Percentiles rank a stretch among this genome's conserved stretches.
Conservation (phyloP, 1,284 basidiomycete genomes). For the Ustilago curta region DNA sequence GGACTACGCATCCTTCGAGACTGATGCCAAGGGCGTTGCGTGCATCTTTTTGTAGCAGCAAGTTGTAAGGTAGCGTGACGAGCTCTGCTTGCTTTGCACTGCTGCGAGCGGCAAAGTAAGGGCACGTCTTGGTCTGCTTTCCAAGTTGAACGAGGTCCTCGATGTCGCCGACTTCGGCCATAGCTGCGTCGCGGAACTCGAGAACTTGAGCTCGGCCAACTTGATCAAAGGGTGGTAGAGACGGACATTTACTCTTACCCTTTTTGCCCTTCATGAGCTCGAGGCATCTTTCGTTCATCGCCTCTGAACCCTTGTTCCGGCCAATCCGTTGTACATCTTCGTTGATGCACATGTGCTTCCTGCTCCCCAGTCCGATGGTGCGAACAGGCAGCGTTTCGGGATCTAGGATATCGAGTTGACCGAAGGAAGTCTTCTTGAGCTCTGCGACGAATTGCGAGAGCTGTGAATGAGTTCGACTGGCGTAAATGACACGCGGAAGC, state of each 20-base stretch:
- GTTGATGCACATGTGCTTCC: conserved; percentile 94
- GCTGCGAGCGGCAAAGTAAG: conserved; percentile 89
- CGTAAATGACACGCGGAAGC: conserved; percentile 79
- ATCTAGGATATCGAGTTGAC: conserved; percentile 52
- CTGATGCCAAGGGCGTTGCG: conserved; percentile 82
- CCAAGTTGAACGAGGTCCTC: conserved; percentile 88
- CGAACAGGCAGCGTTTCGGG: conserved; percentile 43
- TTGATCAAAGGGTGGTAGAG: conserved; percentile 76
- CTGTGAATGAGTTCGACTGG: conserved; percentile 94
- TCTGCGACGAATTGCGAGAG: conserved; percentile 90
- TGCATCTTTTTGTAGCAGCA: conserved; percentile 85
- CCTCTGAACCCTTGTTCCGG: conserved; percentile 73
- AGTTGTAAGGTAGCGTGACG: conserved; percentile 91
- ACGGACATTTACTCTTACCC: conserved; percentile 74
- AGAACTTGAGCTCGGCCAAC: conserved; percentile 73
- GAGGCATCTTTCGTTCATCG: conserved; percentile 91
- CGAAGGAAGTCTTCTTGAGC: conserved; percentile 78
- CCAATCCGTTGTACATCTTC: conserved; percentile 76
- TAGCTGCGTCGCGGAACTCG: conserved; percentile 88
- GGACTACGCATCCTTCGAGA: conserved; percentile 82
- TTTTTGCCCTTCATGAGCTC: conserved; percentile 77
- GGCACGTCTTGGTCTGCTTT: conserved; percentile 78
- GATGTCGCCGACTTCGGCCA: conserved; percentile 86
- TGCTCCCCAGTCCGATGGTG: conserved; percentile 77
- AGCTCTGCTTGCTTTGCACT: conserved; percentile 93